Base-by-base conservation (phyloP, 148 eudicot species). In the Rhododendron griersonianum region DNA sequence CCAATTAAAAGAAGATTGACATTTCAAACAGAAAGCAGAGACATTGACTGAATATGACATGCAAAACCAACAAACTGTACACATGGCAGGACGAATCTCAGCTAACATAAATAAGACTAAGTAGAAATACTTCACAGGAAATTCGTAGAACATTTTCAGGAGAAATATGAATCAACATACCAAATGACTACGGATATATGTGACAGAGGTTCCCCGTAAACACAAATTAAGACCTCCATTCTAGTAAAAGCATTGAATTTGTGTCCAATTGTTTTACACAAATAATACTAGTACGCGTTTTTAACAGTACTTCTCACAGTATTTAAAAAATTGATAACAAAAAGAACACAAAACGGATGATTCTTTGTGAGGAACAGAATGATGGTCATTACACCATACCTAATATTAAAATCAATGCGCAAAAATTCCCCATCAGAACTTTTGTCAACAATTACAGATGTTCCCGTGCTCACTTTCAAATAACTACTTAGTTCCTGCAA, bases 371-470 rank as follows among this genome's bases (percentile, higher is more conserved):
- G 47, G 14, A 81, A 19, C 57, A 81, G 71, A 74, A 45, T 33
- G 51, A 50, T 73, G 63, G 30, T 55, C 47, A 37, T 59, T 14
- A 18, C 73, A 75, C 2, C 71, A 55, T 87, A 95, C 98, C 98
- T 96, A 81, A 96, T 88, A 89, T 95, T 93, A 82, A 96, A 96
- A 86, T 93, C 97, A 87, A 96, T 91, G 75, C 96, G 98, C 84
- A 96, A 89, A 91, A 92, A 91, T 81, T 96, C 98, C 67, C 92
- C 97, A 91, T 95, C 95, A 75, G 94, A 89, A 89, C 98, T 96
- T 82, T 89, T 95, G 90, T 96, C 99, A 88, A 96, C 94, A 16
- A 96, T 88, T 28, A 96, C 88, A 63, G 99, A 85, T 75, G 99
- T 93, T 35, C 95, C 87, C 87, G 98, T 95, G 89, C 89, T 94